A percentile compares a stretch with the other conserved stretches of the same genome.
These are phyloP conservation scores for Nemophila menziesii DNA, from an alignment of 257 asterid genomes.

Conservation along the genomic window DNA sequence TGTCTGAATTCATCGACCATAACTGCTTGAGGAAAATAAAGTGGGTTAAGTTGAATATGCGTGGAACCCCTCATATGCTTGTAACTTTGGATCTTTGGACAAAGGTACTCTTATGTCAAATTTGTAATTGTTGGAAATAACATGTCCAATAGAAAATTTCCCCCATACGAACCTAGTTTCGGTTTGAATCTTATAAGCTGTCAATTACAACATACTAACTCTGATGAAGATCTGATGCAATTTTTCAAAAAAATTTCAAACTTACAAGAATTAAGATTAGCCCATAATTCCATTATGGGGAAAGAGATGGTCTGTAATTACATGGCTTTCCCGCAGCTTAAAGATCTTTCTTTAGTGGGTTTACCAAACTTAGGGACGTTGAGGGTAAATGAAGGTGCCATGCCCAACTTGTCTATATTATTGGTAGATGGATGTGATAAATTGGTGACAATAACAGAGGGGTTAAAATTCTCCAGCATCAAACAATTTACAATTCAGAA, in stretches of 20 bases:
- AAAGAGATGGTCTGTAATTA: background rate
- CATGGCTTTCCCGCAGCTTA: conserved; percentile 4
- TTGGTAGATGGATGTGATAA: too few species aligned
- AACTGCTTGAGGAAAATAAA: too few species aligned
- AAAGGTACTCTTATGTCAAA: background rate
- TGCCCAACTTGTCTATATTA: too few species aligned
- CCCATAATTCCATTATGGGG: background rate
- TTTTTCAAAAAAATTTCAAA: conserved; percentile 4
- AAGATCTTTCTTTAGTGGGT: fast-evolving
- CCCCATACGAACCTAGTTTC: background rate
- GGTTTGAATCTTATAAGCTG: too few species aligned
- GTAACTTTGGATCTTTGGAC: background rate
- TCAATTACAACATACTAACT: background rate
- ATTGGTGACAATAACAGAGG: background rate
- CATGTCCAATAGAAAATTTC: background rate
- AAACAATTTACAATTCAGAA: too few species aligned
- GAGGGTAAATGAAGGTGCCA: conserved; percentile 9
- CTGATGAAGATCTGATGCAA: conserved; percentile 4
- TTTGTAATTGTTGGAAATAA: background rate
- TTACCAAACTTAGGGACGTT: conserved; percentile 1
- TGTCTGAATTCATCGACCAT: too few species aligned
- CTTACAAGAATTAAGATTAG: background rate
- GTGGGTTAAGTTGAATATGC: too few species aligned
- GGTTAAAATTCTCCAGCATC: too few species aligned
- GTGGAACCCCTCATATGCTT: background rate